Evolutionary conservation across 495 filamentous ascomycete species (phyloP), one percentile per base, ranked within the genome.

Genomic region (Aspergillus steynii): DNA sequence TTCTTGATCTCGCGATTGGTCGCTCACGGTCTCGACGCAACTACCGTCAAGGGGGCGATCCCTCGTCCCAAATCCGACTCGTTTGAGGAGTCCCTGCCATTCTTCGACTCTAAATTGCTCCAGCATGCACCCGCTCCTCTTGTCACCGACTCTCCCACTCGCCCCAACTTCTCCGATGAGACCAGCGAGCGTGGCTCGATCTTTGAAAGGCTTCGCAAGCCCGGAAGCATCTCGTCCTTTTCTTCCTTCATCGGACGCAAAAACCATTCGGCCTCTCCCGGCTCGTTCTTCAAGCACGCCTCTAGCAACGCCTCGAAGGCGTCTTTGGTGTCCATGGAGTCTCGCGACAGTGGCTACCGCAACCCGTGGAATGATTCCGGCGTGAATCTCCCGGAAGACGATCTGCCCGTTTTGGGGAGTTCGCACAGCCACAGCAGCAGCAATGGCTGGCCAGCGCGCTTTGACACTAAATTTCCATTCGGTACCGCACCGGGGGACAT

Each of bases 291-390:
- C 82, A 96, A 93, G 80, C 87, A 91, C 69, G 93, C 91, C 53
- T 96, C 92, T 46, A 90, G 79, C 81, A 97, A 97, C 70, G 93
- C 93, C 53, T 96, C 93, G 56, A 96, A 95, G 76, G 92, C 93
- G 47, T 97, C 93, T 28, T 85, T 97, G 54, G 90, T 93, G 62
- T 95, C 91, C 60, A 91, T 96, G 78, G 93, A 97, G 70, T 96
- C 92, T 27, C 90, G 90, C 42, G 88, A 91, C 70, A 95, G 90
- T 74, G 90, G 91, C 69, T 95, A 96, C 74, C 90, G 93, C 70
- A 96, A 96, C 75, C 93, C 92, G 63, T 97, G 93, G 93, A 96
- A 96, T 71, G 93, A 97, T 76, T 93, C 90, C 64, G 93, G 92
- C 60, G 90, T 97, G 69, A 96, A 96, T 70, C 88, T 97, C 65